phyloP scores from a whole-genome alignment of 2,329 filamentous ascomycete genomes.

The Talaromyces sp. region DNA sequence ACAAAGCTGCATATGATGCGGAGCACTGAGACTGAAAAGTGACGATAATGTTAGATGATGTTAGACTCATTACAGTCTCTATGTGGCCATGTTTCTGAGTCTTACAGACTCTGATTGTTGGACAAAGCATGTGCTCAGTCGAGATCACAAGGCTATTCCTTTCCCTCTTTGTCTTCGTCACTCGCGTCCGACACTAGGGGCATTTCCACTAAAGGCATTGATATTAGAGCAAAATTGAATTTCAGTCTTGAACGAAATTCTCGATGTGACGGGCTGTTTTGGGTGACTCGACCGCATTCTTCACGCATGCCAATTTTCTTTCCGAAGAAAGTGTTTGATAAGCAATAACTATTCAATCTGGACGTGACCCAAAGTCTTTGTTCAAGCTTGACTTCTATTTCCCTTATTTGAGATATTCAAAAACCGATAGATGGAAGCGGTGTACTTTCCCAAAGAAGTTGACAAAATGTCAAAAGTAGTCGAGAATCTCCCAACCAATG shows the following conservation, averaged over 20 bases:
- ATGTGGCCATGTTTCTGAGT: background rate
- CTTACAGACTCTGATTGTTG: background rate
- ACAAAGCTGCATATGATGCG: background rate
- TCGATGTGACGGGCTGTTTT: background rate
- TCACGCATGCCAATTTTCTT: background rate
- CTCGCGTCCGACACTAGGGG: background rate
- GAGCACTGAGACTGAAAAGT: too few species aligned
- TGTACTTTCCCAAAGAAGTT: constrained; percentile 6
- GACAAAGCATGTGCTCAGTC: constrained; percentile 1
- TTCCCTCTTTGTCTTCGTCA: background rate
- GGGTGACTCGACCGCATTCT: background rate
- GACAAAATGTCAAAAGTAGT: background rate
- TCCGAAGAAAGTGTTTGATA: background rate
- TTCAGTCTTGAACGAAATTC: background rate
- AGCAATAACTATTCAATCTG: background rate
- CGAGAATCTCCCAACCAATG: background rate
- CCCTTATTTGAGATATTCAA: background rate
- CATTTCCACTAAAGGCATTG: background rate
- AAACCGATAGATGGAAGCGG: background rate
- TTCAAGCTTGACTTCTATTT: background rate
- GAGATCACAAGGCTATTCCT: background rate
- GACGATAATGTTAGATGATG: background rate
- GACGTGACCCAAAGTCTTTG: too few species aligned
- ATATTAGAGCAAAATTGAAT: background rate
- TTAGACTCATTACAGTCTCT: background rate